Evolutionary conservation across 2,329 filamentous ascomycete genomes (phyloP).

Genomic region (Alternaria novae-zelandiae): DNA sequence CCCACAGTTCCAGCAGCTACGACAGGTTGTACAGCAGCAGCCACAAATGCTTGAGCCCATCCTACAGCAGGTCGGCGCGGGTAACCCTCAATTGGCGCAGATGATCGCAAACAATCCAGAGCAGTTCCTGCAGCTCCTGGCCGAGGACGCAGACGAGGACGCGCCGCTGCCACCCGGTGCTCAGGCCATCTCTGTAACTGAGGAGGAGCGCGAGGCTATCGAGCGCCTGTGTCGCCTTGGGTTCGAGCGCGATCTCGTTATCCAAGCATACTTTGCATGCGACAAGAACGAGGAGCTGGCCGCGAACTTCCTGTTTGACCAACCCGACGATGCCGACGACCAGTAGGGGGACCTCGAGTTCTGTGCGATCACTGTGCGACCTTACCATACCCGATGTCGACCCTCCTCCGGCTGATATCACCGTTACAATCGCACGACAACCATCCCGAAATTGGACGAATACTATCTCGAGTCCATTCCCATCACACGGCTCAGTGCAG

Average conservation of each 20-base stretch:
- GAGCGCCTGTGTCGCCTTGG: slow-evolving; percentile 92
- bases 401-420: slow-evolving; percentile 28
- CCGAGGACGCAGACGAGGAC: slow-evolving; percentile 86
- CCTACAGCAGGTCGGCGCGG: slow-evolving; percentile 90
- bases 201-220: slow-evolving; percentile 96
- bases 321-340: slow-evolving; percentile 82
- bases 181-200: slow-evolving; percentile 88
- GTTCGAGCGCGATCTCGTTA: slow-evolving; percentile 90
- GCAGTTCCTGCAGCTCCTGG: slow-evolving; percentile 87
- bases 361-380: slow-evolving; percentile 31
- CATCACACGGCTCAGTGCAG: slow-evolving; percentile 10
- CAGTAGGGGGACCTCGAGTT: slow-evolving; percentile 33
- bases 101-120: slow-evolving; percentile 92
- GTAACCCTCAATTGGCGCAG: slow-evolving; percentile 92
- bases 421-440: slow-evolving; percentile 28
- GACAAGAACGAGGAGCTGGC: slow-evolving; percentile 99
- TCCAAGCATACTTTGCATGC: slow-evolving; percentile 98
- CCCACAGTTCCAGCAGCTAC: slow-evolving; percentile 95
- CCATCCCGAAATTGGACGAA: slow-evolving; percentile 23
- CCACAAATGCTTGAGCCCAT: slow-evolving; percentile 99
- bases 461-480: slow-evolving; percentile 16
- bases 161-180: slow-evolving; percentile 85
- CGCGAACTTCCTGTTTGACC: slow-evolving; percentile 97
- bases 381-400: slow-evolving; percentile 26
- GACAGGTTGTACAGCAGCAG: slow-evolving; percentile 96